A percentile compares a stretch with the other conserved stretches of the same genome.
phyloP scores from a whole-genome alignment of 441 rosid species.

The Adansonia rubrostipa region DNA sequence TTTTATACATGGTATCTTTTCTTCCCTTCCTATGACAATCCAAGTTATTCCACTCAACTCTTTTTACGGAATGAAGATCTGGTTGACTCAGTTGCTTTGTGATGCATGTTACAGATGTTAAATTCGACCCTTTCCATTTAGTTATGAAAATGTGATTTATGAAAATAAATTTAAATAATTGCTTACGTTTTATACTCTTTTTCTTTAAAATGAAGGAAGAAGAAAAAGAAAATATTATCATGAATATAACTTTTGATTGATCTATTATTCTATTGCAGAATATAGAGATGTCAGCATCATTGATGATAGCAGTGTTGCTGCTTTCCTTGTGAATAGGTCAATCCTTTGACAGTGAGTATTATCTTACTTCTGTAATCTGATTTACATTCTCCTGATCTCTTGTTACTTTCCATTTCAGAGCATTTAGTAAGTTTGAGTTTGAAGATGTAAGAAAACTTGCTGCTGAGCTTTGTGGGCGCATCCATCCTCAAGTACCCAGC shows the following conservation, averaged over 20 bases:
- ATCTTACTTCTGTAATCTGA: conserved; percentile 31
- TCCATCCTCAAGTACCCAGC: conserved; percentile 70
- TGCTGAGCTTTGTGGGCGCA: conserved; percentile 95
- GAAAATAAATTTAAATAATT: neutral
- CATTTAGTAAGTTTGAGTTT: conserved; percentile 70
- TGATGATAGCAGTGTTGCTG: conserved; percentile 62
- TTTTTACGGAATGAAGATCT: conserved; percentile 5
- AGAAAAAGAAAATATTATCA: neutral
- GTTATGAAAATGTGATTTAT: conserved; percentile 4
- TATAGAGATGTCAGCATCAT: conserved; percentile 43
- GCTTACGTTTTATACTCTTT: neutral
- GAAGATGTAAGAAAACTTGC: conserved; percentile 89
- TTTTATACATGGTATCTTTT: conserved; percentile 46
- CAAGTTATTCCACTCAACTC: neutral
- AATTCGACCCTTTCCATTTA: neutral
- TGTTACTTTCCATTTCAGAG: conserved; percentile 50
- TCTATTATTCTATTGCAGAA: conserved; percentile 46
- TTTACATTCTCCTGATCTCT: conserved; percentile 30
- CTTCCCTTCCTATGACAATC: conserved; percentile 13
- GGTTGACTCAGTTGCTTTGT: neutral
- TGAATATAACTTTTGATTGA: conserved; percentile 26
- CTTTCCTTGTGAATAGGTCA: conserved; percentile 79
- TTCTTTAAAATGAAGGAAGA: neutral
- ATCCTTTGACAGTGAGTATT: conserved; percentile 26
- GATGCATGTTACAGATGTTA: neutral